Evolutionary conservation across 495 filamentous ascomycete genomes (phyloP), one percentile per base, ranked within the genome.

Genomic region (Trichoderma orchidacearum): DNA sequence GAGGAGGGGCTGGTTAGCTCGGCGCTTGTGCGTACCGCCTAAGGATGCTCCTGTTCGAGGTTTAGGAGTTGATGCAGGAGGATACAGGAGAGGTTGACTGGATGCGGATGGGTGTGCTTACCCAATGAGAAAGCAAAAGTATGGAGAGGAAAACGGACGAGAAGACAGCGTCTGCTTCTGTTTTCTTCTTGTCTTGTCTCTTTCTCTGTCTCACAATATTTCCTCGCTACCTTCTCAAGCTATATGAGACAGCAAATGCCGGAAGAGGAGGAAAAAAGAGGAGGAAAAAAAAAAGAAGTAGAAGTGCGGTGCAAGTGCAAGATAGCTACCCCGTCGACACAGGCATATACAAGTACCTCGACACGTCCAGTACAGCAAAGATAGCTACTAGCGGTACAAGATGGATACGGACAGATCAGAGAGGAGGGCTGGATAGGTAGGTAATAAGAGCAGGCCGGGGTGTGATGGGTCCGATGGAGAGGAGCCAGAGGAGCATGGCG

Each of bases 381-480:
- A 11, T 25, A 25, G 41, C 41, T 48, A 23, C 41, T 27, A 48
- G 41, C 41, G 27, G 41, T 48, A 48, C 27, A 15, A 13, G 34
- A 36, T 36, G 34, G 34, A 36, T n/a, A 25, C 15, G 41, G 41
- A 48, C 41, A 48, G 41, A 23, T 48, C 27, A 23, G 21, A 23
- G 41, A 48, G 41, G 38, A 48, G 38, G 41, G 21, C 9, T 12
- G 21, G 41, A 48, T 25, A 13, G 8, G 4, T 23, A 48, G 21
- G 41, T 48, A 48, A 48, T 23, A 48, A 48, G 41, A 48, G 18
- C 41, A 25, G 41, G 41, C 41, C 12, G 21, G 41, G 41, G 41
- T 48, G 41, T 48, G 41, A 48, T 48, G 41, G 41, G 41, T 48
- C 41, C 41, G 21, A 48, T 48, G 41, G 41, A 48, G 41, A 45